Evolutionary conservation across 2,329 filamentous ascomycete species (phyloP).

Genomic region (Rosellinia necatrix): DNA sequence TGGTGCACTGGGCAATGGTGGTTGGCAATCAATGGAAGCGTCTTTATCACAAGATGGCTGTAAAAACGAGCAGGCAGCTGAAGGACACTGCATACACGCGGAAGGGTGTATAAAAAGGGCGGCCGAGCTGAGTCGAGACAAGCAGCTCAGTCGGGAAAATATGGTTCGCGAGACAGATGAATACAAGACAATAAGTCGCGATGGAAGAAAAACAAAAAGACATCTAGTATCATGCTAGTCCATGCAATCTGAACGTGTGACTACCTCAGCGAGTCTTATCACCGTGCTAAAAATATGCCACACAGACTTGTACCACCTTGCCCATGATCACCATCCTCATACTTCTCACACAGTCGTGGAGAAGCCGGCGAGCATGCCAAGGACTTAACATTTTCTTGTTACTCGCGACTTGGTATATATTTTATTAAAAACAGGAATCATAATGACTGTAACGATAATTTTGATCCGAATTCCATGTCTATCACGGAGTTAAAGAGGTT

Average conservation of each 20-base stretch:
- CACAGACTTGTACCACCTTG: too few species aligned
- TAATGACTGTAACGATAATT: too few species aligned
- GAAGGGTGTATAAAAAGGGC: background rate
- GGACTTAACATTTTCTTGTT: too few species aligned
- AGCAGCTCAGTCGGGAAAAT: background rate
- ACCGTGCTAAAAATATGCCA: too few species aligned
- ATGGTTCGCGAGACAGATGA: slow-evolving; percentile 6
- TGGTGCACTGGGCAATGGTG: background rate
- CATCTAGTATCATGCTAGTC: background rate
- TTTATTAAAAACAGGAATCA: too few species aligned
- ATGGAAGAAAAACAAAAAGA: slow-evolving; percentile 4
- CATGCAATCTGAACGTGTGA: background rate
- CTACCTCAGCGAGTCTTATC: too few species aligned
- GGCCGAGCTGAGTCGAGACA: background rate
- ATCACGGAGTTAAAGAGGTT: too few species aligned
- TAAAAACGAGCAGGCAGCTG: background rate
- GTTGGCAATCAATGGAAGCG: background rate
- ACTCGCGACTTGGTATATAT: too few species aligned
- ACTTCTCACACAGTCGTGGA: too few species aligned
- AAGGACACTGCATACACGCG: background rate
- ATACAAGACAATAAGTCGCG: slow-evolving; percentile 9
- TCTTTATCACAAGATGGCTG: background rate
- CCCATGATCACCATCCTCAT: too few species aligned
- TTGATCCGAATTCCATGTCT: too few species aligned
- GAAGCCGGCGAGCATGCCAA: too few species aligned